Base-by-base conservation (phyloP, 2,329 filamentous ascomycete genomes). In the Fusarium hostae region DNA sequence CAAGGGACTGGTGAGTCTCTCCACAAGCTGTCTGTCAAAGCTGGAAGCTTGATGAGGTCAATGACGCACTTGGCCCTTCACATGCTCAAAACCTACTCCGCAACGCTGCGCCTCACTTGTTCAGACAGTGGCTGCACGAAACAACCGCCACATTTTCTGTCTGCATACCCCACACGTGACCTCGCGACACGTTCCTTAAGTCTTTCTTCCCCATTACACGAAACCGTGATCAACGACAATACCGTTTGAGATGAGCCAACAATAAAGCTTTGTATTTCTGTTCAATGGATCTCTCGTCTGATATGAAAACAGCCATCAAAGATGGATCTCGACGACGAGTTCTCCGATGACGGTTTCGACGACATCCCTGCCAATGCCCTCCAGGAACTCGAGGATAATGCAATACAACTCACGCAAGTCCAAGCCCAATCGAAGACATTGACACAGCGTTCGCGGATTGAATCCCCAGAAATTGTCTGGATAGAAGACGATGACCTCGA, bases 301-400 rank as follows among this genome's bases (percentile, higher is more conserved):
- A 22, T 44, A 47, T 20, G 12, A 39, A 28, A 54, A 47, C 15
- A 50, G 56, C 69, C 75, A 68, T 70, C 60, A 70, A 71, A 57
- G 63, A 83, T 83, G 81, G 80, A 82, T 63, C 63, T 82, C 81
- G 88, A 90, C 81, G 86, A 88, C 81, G 86, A 88, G 68, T 91
- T 89, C 77, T 88, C 85, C 65, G 90, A 91, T 77, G 89, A 90
- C 77, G 89, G 86, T 66, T 84, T 92, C 73, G 89, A 92, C 78
- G 84, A 86, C 43, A 81, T 92, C 44, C 87, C 89, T 70, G 84
- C 86, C 68, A 85, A 86, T 69, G 83, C 84, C 50, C 81, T 92
- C 6, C 84, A 88, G 73, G 88, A 91, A 77, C 86, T 92, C 68
- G 90, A 92, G 77, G 86, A 87, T 75, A 86, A 87, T 76, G 90